These are phyloP conservation scores for Colletotrichum horii DNA, from an alignment of 2,329 filamentous ascomycete species.

Conservation along the genomic window DNA sequence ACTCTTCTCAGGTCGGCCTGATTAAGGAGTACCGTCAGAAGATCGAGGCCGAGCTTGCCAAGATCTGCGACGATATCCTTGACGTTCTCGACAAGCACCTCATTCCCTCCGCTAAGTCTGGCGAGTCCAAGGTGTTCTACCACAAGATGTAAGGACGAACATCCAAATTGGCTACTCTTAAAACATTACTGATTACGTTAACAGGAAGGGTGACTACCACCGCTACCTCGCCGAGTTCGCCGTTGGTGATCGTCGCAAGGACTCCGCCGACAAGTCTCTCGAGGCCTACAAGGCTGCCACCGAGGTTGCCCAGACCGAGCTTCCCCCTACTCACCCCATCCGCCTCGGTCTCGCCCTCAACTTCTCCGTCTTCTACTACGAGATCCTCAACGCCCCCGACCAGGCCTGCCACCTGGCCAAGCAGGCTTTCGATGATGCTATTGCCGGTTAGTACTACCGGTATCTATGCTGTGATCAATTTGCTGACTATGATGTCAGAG, in stretches of 20 bases:
- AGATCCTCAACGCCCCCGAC: conserved; percentile 98
- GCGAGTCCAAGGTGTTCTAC: conserved; percentile 99
- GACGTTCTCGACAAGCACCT: conserved; percentile 93
- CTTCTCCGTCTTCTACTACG: conserved; percentile 99
- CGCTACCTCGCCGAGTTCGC: conserved; percentile 98
- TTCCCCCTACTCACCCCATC: conserved; percentile 91
- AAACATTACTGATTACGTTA: neutral
- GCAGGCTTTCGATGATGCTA: conserved; percentile 95
- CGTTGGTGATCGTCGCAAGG: conserved; percentile 92
- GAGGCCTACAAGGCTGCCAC: conserved; percentile 96
- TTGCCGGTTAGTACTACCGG: conserved; percentile 65
- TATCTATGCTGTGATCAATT: neutral
- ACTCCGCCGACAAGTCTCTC: conserved; percentile 89
- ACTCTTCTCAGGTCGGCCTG: conserved; percentile 83
- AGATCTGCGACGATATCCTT: conserved; percentile 97
- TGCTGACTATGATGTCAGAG: conserved; percentile 59
- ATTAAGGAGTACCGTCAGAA: conserved; percentile 99
- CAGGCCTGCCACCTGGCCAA: conserved; percentile 98
- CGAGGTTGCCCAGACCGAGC: conserved; percentile 87
- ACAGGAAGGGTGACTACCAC: conserved; percentile 99
- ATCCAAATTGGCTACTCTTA: neutral
- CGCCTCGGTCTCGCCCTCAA: conserved; percentile 90
- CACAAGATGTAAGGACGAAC: conserved; percentile 88
- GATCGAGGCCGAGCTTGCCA: conserved; percentile 95
- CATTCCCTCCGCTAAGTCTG: conserved; percentile 91